These are phyloP conservation scores for Phaeosphaeria sp. DNA, from an alignment of 2,329 filamentous ascomycete genomes.

Conservation along the genomic window DNA sequence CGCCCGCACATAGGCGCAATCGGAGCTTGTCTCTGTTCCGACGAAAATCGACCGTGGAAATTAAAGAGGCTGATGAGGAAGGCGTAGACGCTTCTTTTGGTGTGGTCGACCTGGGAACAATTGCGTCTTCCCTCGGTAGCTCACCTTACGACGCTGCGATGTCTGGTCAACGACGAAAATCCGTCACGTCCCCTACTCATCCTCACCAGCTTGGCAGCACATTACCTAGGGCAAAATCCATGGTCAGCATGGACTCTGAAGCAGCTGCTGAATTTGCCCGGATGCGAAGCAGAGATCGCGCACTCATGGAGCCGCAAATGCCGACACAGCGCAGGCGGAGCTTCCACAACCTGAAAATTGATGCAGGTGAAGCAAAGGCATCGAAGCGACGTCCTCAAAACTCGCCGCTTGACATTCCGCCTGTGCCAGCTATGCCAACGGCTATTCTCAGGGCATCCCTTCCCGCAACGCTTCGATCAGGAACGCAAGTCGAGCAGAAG, in stretches of 20 bases:
- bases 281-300: conserved; percentile 44
- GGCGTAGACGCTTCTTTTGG: conserved; percentile 25
- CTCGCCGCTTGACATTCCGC: conserved; percentile 26
- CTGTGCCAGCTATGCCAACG: conserved; percentile 33
- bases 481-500: conserved; percentile 8
- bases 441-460: conserved; percentile 13
- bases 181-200: conserved; percentile 36
- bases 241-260: conserved; percentile 44
- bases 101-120: conserved; percentile 50
- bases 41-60: conserved; percentile 32
- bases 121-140: conserved; percentile 50
- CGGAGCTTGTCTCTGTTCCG: conserved; percentile 42
- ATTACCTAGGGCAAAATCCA: conserved; percentile 37
- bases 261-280: conserved; percentile 46
- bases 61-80: conserved; percentile 23
- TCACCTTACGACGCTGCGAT: conserved; percentile 55
- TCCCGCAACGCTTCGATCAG: conserved; percentile 12
- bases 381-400: conserved; percentile 23
- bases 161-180: conserved; percentile 19
- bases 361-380: conserved; percentile 30
- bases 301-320: conserved; percentile 22
- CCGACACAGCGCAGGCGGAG: conserved; percentile 24
- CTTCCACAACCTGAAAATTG: conserved; percentile 31
- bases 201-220: conserved; percentile 44
- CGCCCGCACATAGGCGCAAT: conserved; percentile 29